Evolutionary conservation across 140 eudicot genomes (phyloP), one percentile per base, ranked within the genome.

Genomic region (Senecio squalidus): DNA sequence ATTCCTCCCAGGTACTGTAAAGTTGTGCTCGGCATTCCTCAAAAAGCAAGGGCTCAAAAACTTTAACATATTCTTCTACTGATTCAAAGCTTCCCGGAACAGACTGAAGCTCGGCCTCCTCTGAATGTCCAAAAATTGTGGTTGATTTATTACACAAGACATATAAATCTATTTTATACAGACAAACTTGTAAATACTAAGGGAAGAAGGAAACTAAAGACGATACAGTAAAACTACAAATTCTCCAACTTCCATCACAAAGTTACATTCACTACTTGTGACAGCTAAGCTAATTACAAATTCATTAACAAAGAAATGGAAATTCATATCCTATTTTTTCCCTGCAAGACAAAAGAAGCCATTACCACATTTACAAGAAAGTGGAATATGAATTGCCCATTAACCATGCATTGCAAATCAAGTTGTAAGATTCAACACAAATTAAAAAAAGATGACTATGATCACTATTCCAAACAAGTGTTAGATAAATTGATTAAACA

Each of bases 11-110:
- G 3, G 98, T 81, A 73, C 98, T 92, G 60, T 87, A 77, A 21
- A 92, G 93, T 57, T 92, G 98, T 55, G 98, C 98, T 5, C 96
- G 88, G 17, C 98, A 92, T 76, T 92, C 98, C 73, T 87, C 98
- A 68, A 92, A 87, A 34, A 92, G 96, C 80, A 92, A 77, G 50
- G 98, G 98, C 74, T 92, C 98, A 69, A 92, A 92, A 22, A 92
- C 96, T 40, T 79, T 67, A 17, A 92, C 64, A 60, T 92, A 92
- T 73, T 92, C 98, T 61, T 92, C 98, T 22, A 79, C 96, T 18
- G 98, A 92, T 44, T 84, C 98, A 78, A 92, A 92, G 61, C 71
- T 76, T 31, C 96, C 95, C 38, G 98, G 98, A 36, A 92, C 96
- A 67, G 95, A 66, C 57, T 84, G 95, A 62, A 92, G 98, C 67